Evolutionary conservation across 176 grass and related monocot genomes (phyloP).

Genomic region (Avena atlantica): DNA sequence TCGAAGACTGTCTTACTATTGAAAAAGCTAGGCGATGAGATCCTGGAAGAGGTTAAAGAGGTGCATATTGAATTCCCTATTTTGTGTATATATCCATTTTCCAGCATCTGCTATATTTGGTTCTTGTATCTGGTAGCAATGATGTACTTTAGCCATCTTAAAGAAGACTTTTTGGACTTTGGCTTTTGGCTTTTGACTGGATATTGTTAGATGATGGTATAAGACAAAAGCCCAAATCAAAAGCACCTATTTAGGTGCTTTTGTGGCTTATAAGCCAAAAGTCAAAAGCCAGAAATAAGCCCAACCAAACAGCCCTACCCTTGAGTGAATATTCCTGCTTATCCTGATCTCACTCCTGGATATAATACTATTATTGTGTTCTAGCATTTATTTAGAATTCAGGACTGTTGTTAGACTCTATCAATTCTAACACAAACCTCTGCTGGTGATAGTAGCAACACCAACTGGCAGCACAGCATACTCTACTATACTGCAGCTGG

Average conservation of each 20-base stretch:
- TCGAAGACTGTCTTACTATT: constrained; percentile 86
- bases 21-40: constrained; percentile 86
- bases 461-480: constrained; percentile 95
- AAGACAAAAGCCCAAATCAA: no score
- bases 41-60: constrained; percentile 97
- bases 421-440: constrained; percentile 22
- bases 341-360: constrained; percentile 3
- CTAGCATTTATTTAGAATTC: constrained; percentile 6
- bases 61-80: constrained; percentile 29
- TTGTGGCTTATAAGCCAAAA: no score
- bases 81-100: constrained; percentile 10
- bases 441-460: constrained; percentile 86
- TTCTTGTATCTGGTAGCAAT: constrained; percentile 12
- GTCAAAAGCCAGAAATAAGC: no score
- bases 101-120: background rate
- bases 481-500: constrained; percentile 76
- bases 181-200: no score
- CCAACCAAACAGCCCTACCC: no score
- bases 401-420: background rate
- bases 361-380: constrained; percentile 15
- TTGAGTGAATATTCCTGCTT: constrained; percentile 4
- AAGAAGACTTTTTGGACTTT: no score
- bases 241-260: no score
- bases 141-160: constrained; percentile 25
- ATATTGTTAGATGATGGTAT: no score